A percentile compares a stretch with the other conserved stretches of the same genome.
phyloP scores from a whole-genome alignment of 164 flowering plant genomes.

The grape (Vitis vinifera) region ASM3070453v1 NC_081811.1:25427001-25427500 shows the following conservation, averaged over 20 bases:
- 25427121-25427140: conserved; percentile 89
- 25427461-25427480: neutral
- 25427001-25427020: conserved; percentile 81
- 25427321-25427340: conserved; percentile 88
- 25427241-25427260: neutral
- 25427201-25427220: conserved; percentile 98
- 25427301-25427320: conserved; percentile 37
- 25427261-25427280: conserved; percentile 3
- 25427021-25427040: neutral
- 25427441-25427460: neutral
- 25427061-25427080: too few species aligned
- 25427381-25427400: conserved; percentile 96
- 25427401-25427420: conserved; percentile 61
- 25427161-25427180: conserved; percentile 90
- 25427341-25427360: conserved; percentile 80
- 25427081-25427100: neutral
- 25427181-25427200: conserved; percentile 82
- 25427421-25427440: neutral
- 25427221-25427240: conserved; percentile 15
- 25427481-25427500: neutral
- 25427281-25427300: neutral
- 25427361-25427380: conserved; percentile 83
- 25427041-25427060: too few species aligned
- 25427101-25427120: neutral
- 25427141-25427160: conserved; percentile 75